phyloP scores from a whole-genome alignment of 2,329 filamentous ascomycete species.

The Aureobasidium uvarum region DNA sequence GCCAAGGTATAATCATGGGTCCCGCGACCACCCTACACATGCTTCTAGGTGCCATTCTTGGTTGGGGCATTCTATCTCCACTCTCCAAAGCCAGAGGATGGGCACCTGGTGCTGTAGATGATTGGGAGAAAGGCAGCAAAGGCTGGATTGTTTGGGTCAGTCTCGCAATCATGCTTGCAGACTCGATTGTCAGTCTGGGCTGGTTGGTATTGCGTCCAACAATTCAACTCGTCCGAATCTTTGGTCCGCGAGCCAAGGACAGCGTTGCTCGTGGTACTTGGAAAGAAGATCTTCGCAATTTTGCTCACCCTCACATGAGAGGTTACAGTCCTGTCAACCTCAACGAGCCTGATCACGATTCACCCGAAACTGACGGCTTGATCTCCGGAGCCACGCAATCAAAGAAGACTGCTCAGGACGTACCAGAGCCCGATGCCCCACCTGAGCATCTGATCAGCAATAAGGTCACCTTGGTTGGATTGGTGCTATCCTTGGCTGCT shows the following conservation, averaged over 20 bases:
- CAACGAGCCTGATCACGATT: constrained; percentile 31
- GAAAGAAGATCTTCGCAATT: constrained; percentile 37
- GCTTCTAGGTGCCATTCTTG: constrained; percentile 82
- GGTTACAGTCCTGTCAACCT: constrained; percentile 43
- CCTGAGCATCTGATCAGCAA: constrained; percentile 75
- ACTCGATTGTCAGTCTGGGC: constrained; percentile 82
- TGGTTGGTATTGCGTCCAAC: constrained; percentile 70
- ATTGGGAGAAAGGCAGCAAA: constrained; percentile 92
- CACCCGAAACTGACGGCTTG: constrained; percentile 3
- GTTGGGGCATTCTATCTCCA: constrained; percentile 89
- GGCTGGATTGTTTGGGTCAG: constrained; percentile 99
- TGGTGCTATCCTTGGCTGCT: constrained; percentile 71
- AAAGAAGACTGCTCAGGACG: constrained; percentile 36
- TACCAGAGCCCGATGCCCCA: constrained; percentile 73
- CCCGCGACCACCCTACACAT: constrained; percentile 93
- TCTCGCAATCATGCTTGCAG: constrained; percentile 92
- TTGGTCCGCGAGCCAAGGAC: constrained; percentile 38
- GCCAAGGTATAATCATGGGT: constrained; percentile 98
- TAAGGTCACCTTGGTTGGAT: constrained; percentile 68
- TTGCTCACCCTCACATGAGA: constrained; percentile 38
- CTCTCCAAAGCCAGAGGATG: constrained; percentile 81
- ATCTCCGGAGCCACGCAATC: background rate
- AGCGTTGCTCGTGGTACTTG: constrained; percentile 32
- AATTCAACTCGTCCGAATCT: constrained; percentile 47
- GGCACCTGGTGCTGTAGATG: constrained; percentile 80